These are phyloP conservation scores for Malus fusca DNA, from an alignment of 306 rosid genomes.

Conservation along the genomic window DNA sequence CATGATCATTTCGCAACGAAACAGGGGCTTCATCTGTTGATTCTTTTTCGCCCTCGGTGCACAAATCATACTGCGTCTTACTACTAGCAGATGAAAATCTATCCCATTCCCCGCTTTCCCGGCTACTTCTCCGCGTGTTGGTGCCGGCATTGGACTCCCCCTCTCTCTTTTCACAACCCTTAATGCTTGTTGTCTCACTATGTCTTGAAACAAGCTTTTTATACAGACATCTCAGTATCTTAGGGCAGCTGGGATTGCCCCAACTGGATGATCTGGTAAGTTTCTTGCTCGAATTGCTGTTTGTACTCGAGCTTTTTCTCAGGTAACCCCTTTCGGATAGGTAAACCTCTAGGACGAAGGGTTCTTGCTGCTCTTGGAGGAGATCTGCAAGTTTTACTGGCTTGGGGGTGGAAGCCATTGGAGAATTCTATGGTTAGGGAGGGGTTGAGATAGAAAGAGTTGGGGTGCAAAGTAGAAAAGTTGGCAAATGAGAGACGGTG, in stretches of 20 bases:
- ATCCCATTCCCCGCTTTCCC: constrained; percentile 28
- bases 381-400: constrained; percentile 54
- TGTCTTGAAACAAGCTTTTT: constrained; percentile 34
- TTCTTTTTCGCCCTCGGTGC: constrained; percentile 39
- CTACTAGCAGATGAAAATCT: constrained; percentile 50
- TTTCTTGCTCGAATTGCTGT: constrained; percentile 19
- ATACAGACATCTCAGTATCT: constrained; percentile 28
- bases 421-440: constrained; percentile 3
- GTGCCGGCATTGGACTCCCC: constrained; percentile 15
- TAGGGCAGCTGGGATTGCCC: constrained; percentile 25
- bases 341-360: constrained; percentile 58
- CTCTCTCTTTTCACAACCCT: constrained; percentile 11
- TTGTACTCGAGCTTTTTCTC: constrained; percentile 20
- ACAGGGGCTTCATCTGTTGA: constrained; percentile 11
- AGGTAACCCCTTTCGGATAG: constrained; percentile 53
- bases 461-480: neutral
- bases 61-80: constrained; percentile 40
- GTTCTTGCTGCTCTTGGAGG: constrained; percentile 69
- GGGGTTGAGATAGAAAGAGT: constrained; percentile 12
- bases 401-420: constrained; percentile 52
- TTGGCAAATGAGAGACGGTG: constrained; percentile 12
- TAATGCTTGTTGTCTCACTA: constrained; percentile 4
- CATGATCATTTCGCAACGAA: constrained; percentile 6
- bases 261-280: constrained; percentile 21
- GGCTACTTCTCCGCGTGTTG: constrained; percentile 3